Base-by-base conservation (phyloP, 1,139 yeast species). In the Lodderomyces jiufengensis region DNA sequence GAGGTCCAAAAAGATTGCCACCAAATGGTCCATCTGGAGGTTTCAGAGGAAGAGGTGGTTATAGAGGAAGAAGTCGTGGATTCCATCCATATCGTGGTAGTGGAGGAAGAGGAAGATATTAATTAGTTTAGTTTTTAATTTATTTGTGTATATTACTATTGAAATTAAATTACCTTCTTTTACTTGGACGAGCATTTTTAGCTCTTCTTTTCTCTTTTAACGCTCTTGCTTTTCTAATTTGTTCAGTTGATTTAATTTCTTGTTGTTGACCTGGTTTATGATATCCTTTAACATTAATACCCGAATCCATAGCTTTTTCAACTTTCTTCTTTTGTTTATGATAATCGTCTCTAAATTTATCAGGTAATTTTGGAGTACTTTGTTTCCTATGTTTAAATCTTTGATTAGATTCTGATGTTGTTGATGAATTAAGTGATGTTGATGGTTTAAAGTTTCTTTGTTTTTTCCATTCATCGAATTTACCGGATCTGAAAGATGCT, bases 401-500 rank as follows among this genome's bases (percentile, higher is more conserved):
- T 50, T 74, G 75, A 34, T 64, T 63, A 29, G 42, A 44, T 3
- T 52, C 49, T 73, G 74, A 33, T 64, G 41, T 43, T 3, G 52
- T 50, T 25, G 54, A 53, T 5, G 50, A 61, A 15, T 57, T 57
- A 13, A 14, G 22, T n/a, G 11, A n/a, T 10, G 57, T 49, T 18
- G 20, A 18, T 28, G 78, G 70, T 28, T 65, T 63, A 40, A 78
- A 54, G 50, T 79, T 81, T 57, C 88, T 77, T 30, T 79, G 78
- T 47, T 80, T 74, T 54, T 82, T 84, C 98, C 97, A 92, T 35
- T 82, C 83, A 41, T 88, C 97, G 54, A 78, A 92, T 50, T 88
- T 80, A 37, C 99, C 99, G 4, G 95, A 82, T 53, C 86, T 74
- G 63, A 82, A 88, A 14, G 95, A 74, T 1, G 98, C 98, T 4